These are phyloP conservation scores for Kluyveromyces sp. DNA, from an alignment of 1,139 yeast genomes.

Conservation along the genomic window DNA sequence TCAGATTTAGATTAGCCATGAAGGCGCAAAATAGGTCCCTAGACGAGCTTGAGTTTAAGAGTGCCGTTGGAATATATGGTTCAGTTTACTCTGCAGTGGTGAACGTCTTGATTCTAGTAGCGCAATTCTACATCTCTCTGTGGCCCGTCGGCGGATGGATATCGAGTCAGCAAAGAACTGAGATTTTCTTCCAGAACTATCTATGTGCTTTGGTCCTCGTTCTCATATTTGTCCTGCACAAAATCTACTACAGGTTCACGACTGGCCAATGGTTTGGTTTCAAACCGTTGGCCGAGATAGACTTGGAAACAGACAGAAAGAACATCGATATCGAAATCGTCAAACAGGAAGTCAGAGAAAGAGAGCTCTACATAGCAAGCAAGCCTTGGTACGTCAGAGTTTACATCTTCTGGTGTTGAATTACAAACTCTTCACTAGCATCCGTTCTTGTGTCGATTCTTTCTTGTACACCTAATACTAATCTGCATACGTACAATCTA, in stretches of 20 bases:
- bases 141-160: slow-evolving; percentile 84
- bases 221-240: slow-evolving; percentile 42
- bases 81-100: slow-evolving; percentile 56
- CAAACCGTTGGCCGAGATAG: slow-evolving; percentile 39
- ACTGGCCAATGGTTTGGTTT: slow-evolving; percentile 35
- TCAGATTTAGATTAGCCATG: slow-evolving; percentile 75
- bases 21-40: slow-evolving; percentile 53
- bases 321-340: slow-evolving; percentile 37
- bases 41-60: slow-evolving; percentile 58
- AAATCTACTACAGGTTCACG: slow-evolving; percentile 40
- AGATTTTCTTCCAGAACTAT: slow-evolving; percentile 43
- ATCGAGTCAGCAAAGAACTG: slow-evolving; percentile 38
- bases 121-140: slow-evolving; percentile 77
- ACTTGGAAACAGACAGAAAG: slow-evolving; percentile 45
- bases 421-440: background rate
- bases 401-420: slow-evolving; percentile 43
- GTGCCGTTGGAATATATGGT: slow-evolving; percentile 66
- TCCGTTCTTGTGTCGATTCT: too few relatives aligned
- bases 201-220: slow-evolving; percentile 44
- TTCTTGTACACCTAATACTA: background rate
- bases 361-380: slow-evolving; percentile 17
- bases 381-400: slow-evolving; percentile 33
- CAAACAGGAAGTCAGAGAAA: slow-evolving; percentile 23
- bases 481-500: background rate
- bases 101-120: slow-evolving; percentile 56